Conservation (phyloP, 805 yeast genomes). For the Trichomonascus vanleenenianus region DNA sequence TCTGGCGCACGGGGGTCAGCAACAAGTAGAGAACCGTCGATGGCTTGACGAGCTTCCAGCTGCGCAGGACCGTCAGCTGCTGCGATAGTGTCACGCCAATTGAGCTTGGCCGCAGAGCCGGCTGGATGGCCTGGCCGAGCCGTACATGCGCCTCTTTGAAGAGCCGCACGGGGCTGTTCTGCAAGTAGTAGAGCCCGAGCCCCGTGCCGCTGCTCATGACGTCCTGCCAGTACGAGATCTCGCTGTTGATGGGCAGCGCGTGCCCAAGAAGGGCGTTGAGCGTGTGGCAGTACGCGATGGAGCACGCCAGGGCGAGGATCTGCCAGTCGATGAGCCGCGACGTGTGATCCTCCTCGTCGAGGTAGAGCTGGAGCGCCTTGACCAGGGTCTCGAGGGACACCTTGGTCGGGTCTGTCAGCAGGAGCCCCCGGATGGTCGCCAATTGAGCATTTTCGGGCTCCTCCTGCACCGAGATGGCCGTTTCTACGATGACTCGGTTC, state of each 20-base stretch:
- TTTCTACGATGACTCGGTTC: no score
- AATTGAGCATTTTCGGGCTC: no score
- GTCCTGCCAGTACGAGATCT: slow-evolving; percentile 41
- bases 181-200: slow-evolving; percentile 33
- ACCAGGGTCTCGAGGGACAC: no score
- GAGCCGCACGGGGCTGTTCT: slow-evolving; percentile 21
- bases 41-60: background rate
- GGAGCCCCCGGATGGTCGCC: no score
- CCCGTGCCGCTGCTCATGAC: slow-evolving; percentile 24
- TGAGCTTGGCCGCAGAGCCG: no score
- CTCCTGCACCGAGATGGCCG: no score
- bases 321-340: slow-evolving; percentile 20
- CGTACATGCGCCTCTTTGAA: background rate
- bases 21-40: background rate
- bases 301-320: slow-evolving; percentile 27
- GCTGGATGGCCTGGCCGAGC: background rate
- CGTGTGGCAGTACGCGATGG: slow-evolving; percentile 30
- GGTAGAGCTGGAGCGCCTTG: background rate
- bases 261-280: slow-evolving; percentile 31
- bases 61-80: background rate
- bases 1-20: background rate
- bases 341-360: no score
- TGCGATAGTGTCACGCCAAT: no score
- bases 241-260: slow-evolving; percentile 38
- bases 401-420: no score